Evolutionary conservation across 352 stramenopile genomes (phyloP), one percentile per base, ranked within the genome.

Genomic region (Globisporangium spinosum): DNA sequence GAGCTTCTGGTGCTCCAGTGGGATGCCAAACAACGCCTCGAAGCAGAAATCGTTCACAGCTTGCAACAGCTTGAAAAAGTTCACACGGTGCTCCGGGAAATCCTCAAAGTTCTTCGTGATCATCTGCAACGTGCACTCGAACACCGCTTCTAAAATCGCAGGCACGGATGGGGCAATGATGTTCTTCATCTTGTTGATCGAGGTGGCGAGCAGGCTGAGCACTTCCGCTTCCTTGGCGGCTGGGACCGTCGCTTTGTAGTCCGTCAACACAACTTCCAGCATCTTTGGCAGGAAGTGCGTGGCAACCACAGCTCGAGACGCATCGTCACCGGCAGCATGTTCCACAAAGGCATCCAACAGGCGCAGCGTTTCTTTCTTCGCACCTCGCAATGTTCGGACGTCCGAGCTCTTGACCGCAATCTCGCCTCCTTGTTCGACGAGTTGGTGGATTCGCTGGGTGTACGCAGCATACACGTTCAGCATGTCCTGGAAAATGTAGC

Each of bases 31-130:
- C 51, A 99, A 83, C 49, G 96, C 93, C 57, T 97, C 83, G 67
- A 99, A 99, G 73, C 96, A 99, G 72, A 98, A 97, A 49, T 95
- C 88, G 64, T 98, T 98, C 53, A 98, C 90, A 7, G 91, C 91
- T 70, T 96, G 94, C 29, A 99, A 81, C 66, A 99, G 94, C 75
- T 98, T 97, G 89, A 98, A 99, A 71, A 99, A 99, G 68, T 97
- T 95, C 65, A 99, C 95, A 63, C 98, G 88, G 76, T 99, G 97
- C 74, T 99, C 98, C 0, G 98, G 97, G 76, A 97, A 99, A 75
- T 99, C 97, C 74, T 99, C 92, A 76, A 99, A 99, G 82, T 99
- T 99, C 66, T 91, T 96, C 7, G 97, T 99, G 75, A 99, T 99
- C 97, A 99, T 99, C 75, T 99, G 90, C 32, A 99, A 82, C 47